phyloP scores from a whole-genome alignment of 768 basidiomycete species.

The Mycena maculata region DNA sequence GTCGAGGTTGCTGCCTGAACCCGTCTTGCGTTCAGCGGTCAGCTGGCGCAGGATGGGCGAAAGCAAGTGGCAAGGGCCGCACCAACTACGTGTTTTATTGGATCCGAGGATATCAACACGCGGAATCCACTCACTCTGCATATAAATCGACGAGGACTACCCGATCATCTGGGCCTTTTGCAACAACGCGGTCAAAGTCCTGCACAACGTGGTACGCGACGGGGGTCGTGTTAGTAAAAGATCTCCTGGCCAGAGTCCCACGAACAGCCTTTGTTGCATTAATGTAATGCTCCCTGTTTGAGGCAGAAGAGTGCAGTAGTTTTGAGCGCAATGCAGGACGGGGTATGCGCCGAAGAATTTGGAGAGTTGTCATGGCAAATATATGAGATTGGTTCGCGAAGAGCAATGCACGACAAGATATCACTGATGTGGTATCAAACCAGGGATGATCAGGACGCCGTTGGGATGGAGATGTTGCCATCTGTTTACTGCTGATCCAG shows the following conservation, averaged over 20 bases:
- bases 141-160: constrained; percentile 83
- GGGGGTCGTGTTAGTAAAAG: not conserved
- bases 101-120: not conserved
- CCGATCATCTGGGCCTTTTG: constrained; percentile 53
- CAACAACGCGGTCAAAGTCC: constrained; percentile 28
- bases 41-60: constrained; percentile 76
- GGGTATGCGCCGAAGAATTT: not conserved
- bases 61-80: constrained; percentile 77
- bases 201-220: not conserved
- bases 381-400: not conserved
- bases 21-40: constrained; percentile 61
- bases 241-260: constrained; percentile 9
- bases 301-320: constrained; percentile 55
- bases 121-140: constrained; percentile 69
- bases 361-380: constrained; percentile 24
- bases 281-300: constrained; percentile 54
- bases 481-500: not conserved
- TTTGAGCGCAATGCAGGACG: not conserved
- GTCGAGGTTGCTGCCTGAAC: constrained; percentile 70
- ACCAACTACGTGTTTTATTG: constrained; percentile 66
- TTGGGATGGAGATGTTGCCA: constrained; percentile 9
- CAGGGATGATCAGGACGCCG: constrained; percentile 6
- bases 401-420: not conserved
- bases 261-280: constrained; percentile 60
- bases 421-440: not conserved